phyloP scores from a whole-genome alignment of 345 rosid genomes.

The Clarkia xantiana region DNA sequence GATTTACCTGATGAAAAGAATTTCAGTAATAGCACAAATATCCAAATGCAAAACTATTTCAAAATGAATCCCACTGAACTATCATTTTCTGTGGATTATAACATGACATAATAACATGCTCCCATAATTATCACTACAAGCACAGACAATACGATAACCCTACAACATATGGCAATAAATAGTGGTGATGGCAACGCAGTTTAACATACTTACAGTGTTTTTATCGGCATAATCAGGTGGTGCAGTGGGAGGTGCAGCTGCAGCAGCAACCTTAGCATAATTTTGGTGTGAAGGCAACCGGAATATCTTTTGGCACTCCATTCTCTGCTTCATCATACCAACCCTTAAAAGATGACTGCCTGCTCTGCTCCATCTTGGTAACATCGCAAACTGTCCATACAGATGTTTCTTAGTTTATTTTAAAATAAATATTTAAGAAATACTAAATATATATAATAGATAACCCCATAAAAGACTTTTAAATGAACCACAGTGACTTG shows the following conservation, averaged over 20 bases:
- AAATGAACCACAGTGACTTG: too few species aligned
- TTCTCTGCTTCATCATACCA: slow-evolving; percentile 12
- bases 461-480: too few species aligned
- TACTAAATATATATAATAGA: too few species aligned
- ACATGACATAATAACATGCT: neutral
- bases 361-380: slow-evolving; percentile 43
- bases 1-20: slow-evolving; percentile 30
- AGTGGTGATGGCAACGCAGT: neutral
- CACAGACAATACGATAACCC: too few species aligned
- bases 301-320: slow-evolving; percentile 13
- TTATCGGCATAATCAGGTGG: slow-evolving; percentile 16
- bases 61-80: neutral
- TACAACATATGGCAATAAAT: too few species aligned
- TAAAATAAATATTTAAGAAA: too few species aligned
- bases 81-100: neutral
- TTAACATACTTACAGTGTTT: slow-evolving; percentile 21
- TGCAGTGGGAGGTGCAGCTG: slow-evolving; percentile 25
- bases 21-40: slow-evolving; percentile 1
- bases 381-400: slow-evolving; percentile 17
- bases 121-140: neutral
- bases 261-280: slow-evolving; percentile 24
- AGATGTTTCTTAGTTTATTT: too few species aligned
- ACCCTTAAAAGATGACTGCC: slow-evolving; percentile 22
- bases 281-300: slow-evolving; percentile 17
- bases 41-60: neutral